Conservation (phyloP, 306 rosid species). For the barrel medic (Medicago truncatula) region DNA sequence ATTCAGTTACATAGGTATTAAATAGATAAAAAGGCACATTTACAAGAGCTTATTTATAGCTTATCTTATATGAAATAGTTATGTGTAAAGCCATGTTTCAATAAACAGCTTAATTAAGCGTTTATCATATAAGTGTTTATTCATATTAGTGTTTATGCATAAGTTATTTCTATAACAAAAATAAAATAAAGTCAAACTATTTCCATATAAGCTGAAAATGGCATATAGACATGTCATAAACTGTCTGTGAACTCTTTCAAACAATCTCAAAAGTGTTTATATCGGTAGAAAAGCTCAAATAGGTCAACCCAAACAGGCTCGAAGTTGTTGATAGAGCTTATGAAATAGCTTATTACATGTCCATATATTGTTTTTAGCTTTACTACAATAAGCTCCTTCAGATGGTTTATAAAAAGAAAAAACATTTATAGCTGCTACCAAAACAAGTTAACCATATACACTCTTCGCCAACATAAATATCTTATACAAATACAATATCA, state of each 20-base stretch:
- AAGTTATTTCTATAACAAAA: too few species aligned
- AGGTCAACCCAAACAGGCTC: neutral
- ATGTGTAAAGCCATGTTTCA: neutral
- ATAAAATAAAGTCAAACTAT: too few species aligned
- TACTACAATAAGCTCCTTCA: neutral
- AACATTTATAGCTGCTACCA: neutral
- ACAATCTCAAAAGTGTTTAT: neutral
- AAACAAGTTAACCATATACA: too few species aligned
- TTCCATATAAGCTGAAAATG: too few species aligned
- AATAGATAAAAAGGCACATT: neutral
- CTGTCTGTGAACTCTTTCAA: too few species aligned
- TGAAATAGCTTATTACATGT: neutral
- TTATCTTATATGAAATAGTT: neutral
- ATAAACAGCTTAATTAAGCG: neutral
- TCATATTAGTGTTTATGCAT: too few species aligned
- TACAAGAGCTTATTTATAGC: neutral
- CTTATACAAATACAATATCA: too few species aligned
- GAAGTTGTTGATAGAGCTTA: neutral
- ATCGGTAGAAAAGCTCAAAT: neutral
- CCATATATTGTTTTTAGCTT: neutral
- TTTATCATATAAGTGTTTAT: too few species aligned
- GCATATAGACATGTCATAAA: neutral
- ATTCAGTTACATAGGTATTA: constrained; percentile 12
- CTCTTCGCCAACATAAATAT: too few species aligned
- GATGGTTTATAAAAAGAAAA: neutral